These are phyloP conservation scores for Neurospora sp. DNA, from an alignment of 495 filamentous ascomycete species.

Conservation along the genomic window DNA sequence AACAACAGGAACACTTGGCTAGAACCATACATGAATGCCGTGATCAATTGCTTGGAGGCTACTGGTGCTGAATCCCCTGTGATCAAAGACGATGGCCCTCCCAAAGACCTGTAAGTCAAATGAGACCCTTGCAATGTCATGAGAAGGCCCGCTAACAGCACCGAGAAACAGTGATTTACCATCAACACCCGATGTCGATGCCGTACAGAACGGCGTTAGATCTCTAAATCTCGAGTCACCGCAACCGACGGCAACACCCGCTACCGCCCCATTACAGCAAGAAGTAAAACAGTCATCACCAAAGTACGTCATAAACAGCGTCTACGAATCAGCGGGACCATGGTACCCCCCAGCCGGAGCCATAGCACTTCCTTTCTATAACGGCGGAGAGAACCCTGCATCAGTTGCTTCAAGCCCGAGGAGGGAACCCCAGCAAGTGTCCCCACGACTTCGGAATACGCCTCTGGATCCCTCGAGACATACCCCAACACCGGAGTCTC, in stretches of 20 bases:
- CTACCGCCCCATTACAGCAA: not conserved
- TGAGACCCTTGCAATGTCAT: not conserved
- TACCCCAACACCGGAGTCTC: not conserved
- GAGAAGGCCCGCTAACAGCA: not conserved
- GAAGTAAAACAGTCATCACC: not conserved
- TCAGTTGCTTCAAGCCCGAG: not conserved
- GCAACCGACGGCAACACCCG: no score
- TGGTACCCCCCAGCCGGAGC: slow-evolving; percentile 5
- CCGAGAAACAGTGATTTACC: not conserved
- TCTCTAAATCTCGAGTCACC: not conserved
- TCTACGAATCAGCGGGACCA: slow-evolving; percentile 5
- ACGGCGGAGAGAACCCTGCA: not conserved
- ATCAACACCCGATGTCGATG: not conserved
- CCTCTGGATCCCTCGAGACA: not conserved
- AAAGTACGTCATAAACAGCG: not conserved
- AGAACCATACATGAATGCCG: slow-evolving; percentile 6
- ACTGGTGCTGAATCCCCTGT: not conserved
- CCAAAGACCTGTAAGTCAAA: not conserved
- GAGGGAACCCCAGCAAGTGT: not conserved
- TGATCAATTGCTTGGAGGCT: slow-evolving; percentile 3
- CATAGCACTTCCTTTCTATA: slow-evolving; percentile 6
- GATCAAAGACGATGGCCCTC: not conserved
- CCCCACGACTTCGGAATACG: not conserved
- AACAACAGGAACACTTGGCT: slow-evolving; percentile 1
- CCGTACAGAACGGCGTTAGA: not conserved